Evolutionary conservation across 208 protist genomes (phyloP), one percentile per base, ranked within the genome.

Genomic region (Trypanosoma grayi): DNA sequence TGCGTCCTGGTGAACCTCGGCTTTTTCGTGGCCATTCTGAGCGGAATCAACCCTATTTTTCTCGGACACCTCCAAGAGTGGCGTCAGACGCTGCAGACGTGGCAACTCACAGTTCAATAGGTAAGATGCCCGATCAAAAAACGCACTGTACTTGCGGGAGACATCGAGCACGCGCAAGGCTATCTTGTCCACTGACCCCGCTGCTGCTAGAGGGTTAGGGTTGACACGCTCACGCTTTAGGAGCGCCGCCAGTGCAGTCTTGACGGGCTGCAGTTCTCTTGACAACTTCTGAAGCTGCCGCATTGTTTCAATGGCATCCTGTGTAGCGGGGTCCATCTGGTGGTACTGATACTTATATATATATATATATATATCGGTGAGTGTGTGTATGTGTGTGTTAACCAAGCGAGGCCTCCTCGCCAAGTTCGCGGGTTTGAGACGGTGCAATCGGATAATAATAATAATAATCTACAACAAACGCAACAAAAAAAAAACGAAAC

Each of bases 231-330:
- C 83, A 4, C 87, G 74, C 60, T 90, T 92, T 43, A 82, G 43
- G 22, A 94, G 61, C 0, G 81, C 66, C 9, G 73, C 45, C 16
- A 94, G 57, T 2, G 87, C 87, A 22, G 76, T 72, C 20, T 87
- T 88, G 5, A 94, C 84, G 1, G 87, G 87, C 28, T 81, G 71
- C 13, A 94, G 64, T 61, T 94, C 87, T 53, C 88, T 87, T 28
- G 70, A 73, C 5, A 94, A 70, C 47, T 94, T 91, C 58, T 85
- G 76, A 28, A 94, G 55, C 53, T 90, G 73, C 3, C 82, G 83
- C 34, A 90, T 53, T 14, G 77, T 66, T 16, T 94, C 87, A 30
- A 62, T 30, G 34, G 82, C 67, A 31, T 92, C 87, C 30, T 83
- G 67, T 0, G 70, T 47, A 24, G 66, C 75, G 27, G 51, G 46